Base-by-base conservation (phyloP, 371 early-diverging fungal species). In the Mucor plumbeus region DNA sequence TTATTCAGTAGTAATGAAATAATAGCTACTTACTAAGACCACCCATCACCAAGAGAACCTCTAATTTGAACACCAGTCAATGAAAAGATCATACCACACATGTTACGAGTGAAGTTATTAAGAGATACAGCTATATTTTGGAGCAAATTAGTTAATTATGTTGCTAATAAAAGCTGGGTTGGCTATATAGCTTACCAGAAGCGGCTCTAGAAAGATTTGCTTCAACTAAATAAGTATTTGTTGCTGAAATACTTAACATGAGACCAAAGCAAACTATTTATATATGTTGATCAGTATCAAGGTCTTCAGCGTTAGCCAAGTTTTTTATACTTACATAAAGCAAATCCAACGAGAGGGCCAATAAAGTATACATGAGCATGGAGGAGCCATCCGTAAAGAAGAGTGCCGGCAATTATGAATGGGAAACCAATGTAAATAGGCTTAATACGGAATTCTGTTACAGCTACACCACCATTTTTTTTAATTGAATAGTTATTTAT, bases 341-440 rank as follows among this genome's bases (percentile, higher is more conserved):
- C 56, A 21, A 67, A 74, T 1, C 71, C 76, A 17, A 79, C 39
- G 19, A 79, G 47, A 21, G 80, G 75, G 14, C 65, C 63, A 26
- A 76, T 70, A 72, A 74, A 79, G 15, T 68, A 61, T 8, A 76
- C 14, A 15, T 55, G 43, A 9, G 39, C 47, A 26, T 74, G 50
- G 36, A 76, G 55, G 33, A 70, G 66, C 80, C 80, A 79, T 2
- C 80, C 80, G 59, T 79, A 79, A 10, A 79, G 40, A 1, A 79
- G 21, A 15, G 40, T n/a, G 0, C 80, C 80, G 44, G 39, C 63
- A 14, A 72, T 34, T 3, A 70, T 38, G 33, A 74, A 66, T 8
- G 71, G 69, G 14, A 66, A 31, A 31, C 67, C 71, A 47, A 69
- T n/a, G 50, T 72, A 74, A 7, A 72, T 26, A 1, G 68, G 69